phyloP scores from a whole-genome alignment of 2,329 filamentous ascomycete species.

The Xylariales sp. region DNA sequence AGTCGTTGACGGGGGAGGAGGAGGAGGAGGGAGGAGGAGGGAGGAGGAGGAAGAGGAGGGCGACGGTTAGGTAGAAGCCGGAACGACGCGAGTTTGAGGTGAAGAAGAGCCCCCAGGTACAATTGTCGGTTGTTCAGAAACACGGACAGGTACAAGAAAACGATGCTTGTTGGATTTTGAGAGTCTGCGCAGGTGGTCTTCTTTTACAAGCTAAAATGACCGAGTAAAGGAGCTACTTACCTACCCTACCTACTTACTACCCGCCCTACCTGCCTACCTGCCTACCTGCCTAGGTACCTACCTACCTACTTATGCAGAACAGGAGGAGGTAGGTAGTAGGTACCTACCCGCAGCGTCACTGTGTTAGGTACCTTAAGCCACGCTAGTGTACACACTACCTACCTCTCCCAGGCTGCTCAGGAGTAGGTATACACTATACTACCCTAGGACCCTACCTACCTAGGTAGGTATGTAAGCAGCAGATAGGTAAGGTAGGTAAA shows the following conservation, averaged over 20 bases:
- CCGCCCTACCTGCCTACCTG: not conserved
- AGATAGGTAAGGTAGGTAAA: not conserved
- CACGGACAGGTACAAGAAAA: slow-evolving; percentile 33
- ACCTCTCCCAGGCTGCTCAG: no score
- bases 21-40: no score
- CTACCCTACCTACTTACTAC: slow-evolving; percentile 1
- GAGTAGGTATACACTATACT: no score
- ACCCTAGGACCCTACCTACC: no score
- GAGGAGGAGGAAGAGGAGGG: slow-evolving; percentile 3
- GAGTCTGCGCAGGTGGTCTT: slow-evolving; percentile 10
- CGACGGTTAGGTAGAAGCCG: slow-evolving; percentile 33
- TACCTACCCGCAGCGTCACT: no score
- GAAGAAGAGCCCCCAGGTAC: slow-evolving; percentile 30
- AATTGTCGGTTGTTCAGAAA: slow-evolving; percentile 36
- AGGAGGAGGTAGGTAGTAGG: no score
- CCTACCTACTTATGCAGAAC: no score
- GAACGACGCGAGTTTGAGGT: slow-evolving; percentile 33
- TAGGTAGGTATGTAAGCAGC: no score
- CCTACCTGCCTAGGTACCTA: slow-evolving; percentile 8
- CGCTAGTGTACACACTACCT: no score
- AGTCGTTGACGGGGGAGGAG: slow-evolving; percentile 18
- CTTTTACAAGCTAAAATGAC: slow-evolving; percentile 18
- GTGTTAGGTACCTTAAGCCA: no score
- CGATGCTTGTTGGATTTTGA: slow-evolving; percentile 38
- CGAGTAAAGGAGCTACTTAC: slow-evolving; percentile 14